These are phyloP conservation scores for Neurospora pannonica DNA, from an alignment of 495 filamentous ascomycete species.

Conservation along the genomic window DNA sequence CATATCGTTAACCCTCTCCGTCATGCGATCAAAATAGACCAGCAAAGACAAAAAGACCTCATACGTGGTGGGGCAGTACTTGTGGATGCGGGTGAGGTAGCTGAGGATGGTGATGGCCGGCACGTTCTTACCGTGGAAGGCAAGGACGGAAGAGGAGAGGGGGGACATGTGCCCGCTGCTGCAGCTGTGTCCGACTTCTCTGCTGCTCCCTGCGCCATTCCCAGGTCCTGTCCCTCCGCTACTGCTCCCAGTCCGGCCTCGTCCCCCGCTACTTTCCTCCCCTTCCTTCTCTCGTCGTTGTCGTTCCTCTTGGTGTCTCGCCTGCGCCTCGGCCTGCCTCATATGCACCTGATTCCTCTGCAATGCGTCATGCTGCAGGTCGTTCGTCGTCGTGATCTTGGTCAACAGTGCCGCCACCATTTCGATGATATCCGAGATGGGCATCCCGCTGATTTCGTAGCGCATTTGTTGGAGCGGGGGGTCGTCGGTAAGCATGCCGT, in stretches of 20 bases:
- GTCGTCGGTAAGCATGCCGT: slow-evolving; percentile 37
- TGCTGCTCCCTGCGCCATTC: not conserved
- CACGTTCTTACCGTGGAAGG: slow-evolving; percentile 99
- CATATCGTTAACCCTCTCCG: slow-evolving; percentile 76
- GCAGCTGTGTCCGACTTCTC: slow-evolving; percentile 21
- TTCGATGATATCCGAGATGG: slow-evolving; percentile 94
- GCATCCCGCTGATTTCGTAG: slow-evolving; percentile 98
- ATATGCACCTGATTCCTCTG: slow-evolving; percentile 39
- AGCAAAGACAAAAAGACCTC: slow-evolving; percentile 93
- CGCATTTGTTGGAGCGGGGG: slow-evolving; percentile 44
- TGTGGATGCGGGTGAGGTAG: slow-evolving; percentile 94
- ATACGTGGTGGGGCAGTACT: slow-evolving; percentile 97
- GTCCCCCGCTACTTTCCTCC: not conserved
- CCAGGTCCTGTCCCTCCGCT: slow-evolving; percentile 25
- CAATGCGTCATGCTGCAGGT: slow-evolving; percentile 72
- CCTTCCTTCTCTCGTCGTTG: not conserved
- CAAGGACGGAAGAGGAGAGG: slow-evolving; percentile 82
- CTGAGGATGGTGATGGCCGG: slow-evolving; percentile 94
- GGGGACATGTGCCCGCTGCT: slow-evolving; percentile 48
- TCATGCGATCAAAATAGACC: slow-evolving; percentile 99
- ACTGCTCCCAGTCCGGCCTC: not conserved
- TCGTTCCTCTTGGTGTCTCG: slow-evolving; percentile 23
- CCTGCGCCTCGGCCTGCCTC: slow-evolving; percentile 34
- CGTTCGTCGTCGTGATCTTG: slow-evolving; percentile 97
- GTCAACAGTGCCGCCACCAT: slow-evolving; percentile 98